Evolutionary conservation across 2,329 filamentous ascomycete genomes (phyloP).

Genomic region (Epicoccum nigrum): DNA sequence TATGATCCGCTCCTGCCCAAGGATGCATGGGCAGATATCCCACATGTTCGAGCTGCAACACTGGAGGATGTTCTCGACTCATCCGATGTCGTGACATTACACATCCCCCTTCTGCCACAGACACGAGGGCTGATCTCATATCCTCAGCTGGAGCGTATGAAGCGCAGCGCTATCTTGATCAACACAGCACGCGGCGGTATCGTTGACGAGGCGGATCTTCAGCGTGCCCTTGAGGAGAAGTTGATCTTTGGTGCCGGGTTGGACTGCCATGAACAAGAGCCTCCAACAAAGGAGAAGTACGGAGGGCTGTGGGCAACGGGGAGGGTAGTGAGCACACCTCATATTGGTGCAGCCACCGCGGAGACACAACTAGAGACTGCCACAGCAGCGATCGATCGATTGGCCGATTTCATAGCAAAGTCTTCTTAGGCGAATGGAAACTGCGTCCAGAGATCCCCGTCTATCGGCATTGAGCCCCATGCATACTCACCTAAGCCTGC

Average conservation of each 20-base stretch:
- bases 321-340: conserved; percentile 58
- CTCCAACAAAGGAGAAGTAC: conserved; percentile 49
- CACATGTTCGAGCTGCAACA: conserved; percentile 27
- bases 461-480: conserved; percentile 29
- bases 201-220: conserved; percentile 56
- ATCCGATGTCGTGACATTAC: conserved; percentile 30
- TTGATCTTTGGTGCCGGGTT: conserved; percentile 55
- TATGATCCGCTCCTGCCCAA: conserved; percentile 50
- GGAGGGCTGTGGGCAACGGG: conserved; percentile 51
- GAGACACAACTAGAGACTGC: conserved; percentile 48
- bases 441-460: conserved; percentile 16
- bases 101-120: conserved; percentile 26
- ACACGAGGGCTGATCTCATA: conserved; percentile 40
- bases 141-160: conserved; percentile 51
- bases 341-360: conserved; percentile 56
- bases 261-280: conserved; percentile 58
- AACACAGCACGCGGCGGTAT: conserved; percentile 57
- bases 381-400: conserved; percentile 43
- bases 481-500: conserved; percentile 43
- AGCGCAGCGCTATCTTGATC: conserved; percentile 50
- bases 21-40: conserved; percentile 45
- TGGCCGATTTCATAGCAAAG: conserved; percentile 19
- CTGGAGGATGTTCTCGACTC: conserved; percentile 20
- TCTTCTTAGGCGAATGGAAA: conserved; percentile 9
- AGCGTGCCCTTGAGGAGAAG: conserved; percentile 49